Evolutionary conservation across 495 filamentous ascomycete species (phyloP).

Genomic region (Physcia stellaris): DNA sequence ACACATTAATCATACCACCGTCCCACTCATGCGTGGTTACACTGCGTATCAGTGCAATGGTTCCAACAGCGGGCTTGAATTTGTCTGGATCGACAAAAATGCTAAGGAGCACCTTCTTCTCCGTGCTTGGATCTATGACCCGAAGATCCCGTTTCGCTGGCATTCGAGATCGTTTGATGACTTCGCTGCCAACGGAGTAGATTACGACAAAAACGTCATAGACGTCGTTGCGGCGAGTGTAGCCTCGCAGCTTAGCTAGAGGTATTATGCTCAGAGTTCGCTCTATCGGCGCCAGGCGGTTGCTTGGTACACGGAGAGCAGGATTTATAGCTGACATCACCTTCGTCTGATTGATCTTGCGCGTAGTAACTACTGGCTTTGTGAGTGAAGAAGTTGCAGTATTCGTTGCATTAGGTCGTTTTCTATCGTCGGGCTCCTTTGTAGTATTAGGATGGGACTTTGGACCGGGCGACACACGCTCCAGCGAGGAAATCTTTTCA

Average conservation of each 20-base stretch:
- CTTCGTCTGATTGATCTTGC: too few species aligned
- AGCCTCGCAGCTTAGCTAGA: slow-evolving; percentile 9
- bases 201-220: slow-evolving; percentile 16
- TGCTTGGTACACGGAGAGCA: too few species aligned
- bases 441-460: too few species aligned
- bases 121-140: slow-evolving; percentile 14
- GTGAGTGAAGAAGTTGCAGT: too few species aligned
- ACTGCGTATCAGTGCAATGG: slow-evolving; percentile 15
- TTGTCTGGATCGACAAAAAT: slow-evolving; percentile 15
- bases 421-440: too few species aligned
- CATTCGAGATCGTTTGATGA: slow-evolving; percentile 9
- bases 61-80: slow-evolving; percentile 13
- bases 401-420: too few species aligned
- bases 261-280: neutral
- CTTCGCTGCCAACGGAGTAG: slow-evolving; percentile 4
- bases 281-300: too few species aligned
- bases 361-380: too few species aligned
- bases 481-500: too few species aligned
- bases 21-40: slow-evolving; percentile 14
- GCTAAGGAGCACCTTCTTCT: slow-evolving; percentile 11
- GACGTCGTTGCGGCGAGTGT: slow-evolving; percentile 7
- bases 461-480: too few species aligned
- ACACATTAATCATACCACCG: slow-evolving; percentile 14
- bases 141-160: slow-evolving; percentile 15
- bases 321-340: too few species aligned